These are phyloP conservation scores for Solanum tacnaense DNA, from an alignment of 257 asterid species.

Conservation along the genomic window DNA sequence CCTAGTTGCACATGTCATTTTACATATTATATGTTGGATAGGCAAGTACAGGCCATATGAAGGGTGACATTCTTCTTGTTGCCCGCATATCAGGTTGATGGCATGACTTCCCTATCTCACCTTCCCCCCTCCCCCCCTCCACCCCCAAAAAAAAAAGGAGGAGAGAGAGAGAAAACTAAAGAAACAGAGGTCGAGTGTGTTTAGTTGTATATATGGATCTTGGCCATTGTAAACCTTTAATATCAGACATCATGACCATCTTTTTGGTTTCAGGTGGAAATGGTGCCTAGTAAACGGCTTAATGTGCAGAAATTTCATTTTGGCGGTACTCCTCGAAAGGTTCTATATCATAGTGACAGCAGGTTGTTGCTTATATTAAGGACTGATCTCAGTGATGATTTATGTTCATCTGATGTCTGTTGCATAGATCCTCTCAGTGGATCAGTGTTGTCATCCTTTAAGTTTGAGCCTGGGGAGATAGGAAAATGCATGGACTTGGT, in stretches of 20 bases:
- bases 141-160: background rate
- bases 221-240: background rate
- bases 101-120: background rate
- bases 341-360: conserved; percentile 75
- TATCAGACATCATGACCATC: background rate
- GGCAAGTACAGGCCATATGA: background rate
- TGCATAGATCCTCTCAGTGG: conserved; percentile 93
- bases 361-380: conserved; percentile 76
- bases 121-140: too few relatives aligned
- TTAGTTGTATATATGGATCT: background rate
- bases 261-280: conserved; percentile 59
- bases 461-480: conserved; percentile 85
- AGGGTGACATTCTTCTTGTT: background rate
- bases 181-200: background rate
- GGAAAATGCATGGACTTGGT: conserved; percentile 96
- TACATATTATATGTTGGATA: background rate
- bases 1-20: background rate
- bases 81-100: background rate
- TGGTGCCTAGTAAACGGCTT: conserved; percentile 96
- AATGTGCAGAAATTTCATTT: conserved; percentile 91
- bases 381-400: conserved; percentile 64
- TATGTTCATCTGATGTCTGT: conserved; percentile 80
- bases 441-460: conserved; percentile 59
- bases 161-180: background rate
- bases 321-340: conserved; percentile 96